These are phyloP conservation scores for Suhomyces bolitotheri DNA, from an alignment of 1,139 yeast genomes.

Conservation along the genomic window DNA sequence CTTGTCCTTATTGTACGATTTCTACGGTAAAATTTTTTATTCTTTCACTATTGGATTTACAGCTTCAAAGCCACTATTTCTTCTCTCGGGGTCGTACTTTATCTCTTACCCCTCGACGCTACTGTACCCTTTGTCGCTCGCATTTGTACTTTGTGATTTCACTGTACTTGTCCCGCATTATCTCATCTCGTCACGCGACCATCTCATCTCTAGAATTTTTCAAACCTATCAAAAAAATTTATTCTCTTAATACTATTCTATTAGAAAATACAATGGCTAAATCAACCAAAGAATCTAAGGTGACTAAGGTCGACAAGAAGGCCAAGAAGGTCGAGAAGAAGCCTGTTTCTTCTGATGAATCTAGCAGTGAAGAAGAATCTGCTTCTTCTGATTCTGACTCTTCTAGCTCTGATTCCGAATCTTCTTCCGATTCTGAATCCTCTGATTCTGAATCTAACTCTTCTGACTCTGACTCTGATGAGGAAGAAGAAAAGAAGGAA, in stretches of 20 bases:
- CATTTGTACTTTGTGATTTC: too few relatives aligned
- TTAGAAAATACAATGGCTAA: constrained; percentile 29
- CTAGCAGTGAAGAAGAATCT: constrained; percentile 12
- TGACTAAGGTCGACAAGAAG: constrained; percentile 15
- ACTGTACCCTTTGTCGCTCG: too few relatives aligned
- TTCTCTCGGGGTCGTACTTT: too few relatives aligned
- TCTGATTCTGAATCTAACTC: neutral
- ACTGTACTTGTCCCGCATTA: too few relatives aligned
- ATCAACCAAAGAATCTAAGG: constrained; percentile 23
- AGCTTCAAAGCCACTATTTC: too few relatives aligned
- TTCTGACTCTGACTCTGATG: constrained; percentile 19
- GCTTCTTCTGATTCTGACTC: constrained; percentile 27
- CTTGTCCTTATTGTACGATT: too few relatives aligned
- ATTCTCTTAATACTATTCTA: constrained; percentile 3
- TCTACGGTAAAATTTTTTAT: too few relatives aligned
- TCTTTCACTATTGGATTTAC: too few relatives aligned
- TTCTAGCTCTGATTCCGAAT: constrained; percentile 22
- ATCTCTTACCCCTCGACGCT: too few relatives aligned
- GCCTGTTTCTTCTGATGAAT: constrained; percentile 20
- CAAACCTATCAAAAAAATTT: constrained; percentile 9
- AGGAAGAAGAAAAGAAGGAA: constrained; percentile 8
- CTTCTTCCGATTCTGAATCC: constrained; percentile 10
- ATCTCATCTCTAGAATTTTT: constrained; percentile 9
- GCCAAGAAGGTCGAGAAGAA: constrained; percentile 14
- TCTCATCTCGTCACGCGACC: constrained; percentile 11